phyloP scores from a whole-genome alignment of 768 basidiomycete genomes.

The Hygrophoropsis aurantiaca region DNA sequence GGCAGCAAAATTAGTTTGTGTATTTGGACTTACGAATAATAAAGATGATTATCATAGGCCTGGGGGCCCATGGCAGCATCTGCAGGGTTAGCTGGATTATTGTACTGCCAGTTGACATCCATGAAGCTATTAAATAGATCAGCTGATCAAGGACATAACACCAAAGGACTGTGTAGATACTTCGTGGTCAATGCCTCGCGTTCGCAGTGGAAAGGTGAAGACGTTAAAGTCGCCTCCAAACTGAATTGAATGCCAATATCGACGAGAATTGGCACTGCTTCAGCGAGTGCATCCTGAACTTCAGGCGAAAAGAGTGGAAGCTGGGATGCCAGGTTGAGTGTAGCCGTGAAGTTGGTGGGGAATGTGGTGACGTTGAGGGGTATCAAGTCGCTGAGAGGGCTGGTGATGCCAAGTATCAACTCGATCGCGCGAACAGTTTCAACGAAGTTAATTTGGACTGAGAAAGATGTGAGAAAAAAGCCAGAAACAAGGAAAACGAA shows the following conservation, averaged over 20 bases:
- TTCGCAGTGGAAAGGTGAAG: slow-evolving; percentile 12
- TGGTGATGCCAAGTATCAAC: slow-evolving; percentile 52
- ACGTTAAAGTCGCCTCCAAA: slow-evolving; percentile 23
- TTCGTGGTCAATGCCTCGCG: slow-evolving; percentile 35
- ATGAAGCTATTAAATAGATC: slow-evolving; percentile 82
- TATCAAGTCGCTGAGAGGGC: slow-evolving; percentile 20
- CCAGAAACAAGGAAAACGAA: slow-evolving; percentile 1
- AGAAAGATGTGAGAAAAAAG: neutral
- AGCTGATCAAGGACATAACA: too few species aligned
- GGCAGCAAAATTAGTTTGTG: neutral
- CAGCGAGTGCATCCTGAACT: slow-evolving; percentile 32
- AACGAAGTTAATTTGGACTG: slow-evolving; percentile 74
- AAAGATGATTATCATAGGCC: slow-evolving; percentile 77
- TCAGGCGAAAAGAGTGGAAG: slow-evolving; percentile 23
- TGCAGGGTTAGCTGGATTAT: slow-evolving; percentile 70
- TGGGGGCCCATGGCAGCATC: slow-evolving; percentile 69
- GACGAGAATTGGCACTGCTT: slow-evolving; percentile 37
- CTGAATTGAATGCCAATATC: slow-evolving; percentile 21
- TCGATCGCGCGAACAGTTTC: slow-evolving; percentile 67
- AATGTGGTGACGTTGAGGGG: slow-evolving; percentile 14
- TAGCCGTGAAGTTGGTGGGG: slow-evolving; percentile 35
- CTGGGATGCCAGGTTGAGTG: slow-evolving; percentile 22
- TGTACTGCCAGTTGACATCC: slow-evolving; percentile 77
- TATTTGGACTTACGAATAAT: slow-evolving; percentile 68
- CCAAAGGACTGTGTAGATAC: slow-evolving; percentile 25